Evolutionary conservation across 1,284 basidiomycete species (phyloP), one percentile per base, ranked within the genome.

Genomic region (Malassezia psittaci): DNA sequence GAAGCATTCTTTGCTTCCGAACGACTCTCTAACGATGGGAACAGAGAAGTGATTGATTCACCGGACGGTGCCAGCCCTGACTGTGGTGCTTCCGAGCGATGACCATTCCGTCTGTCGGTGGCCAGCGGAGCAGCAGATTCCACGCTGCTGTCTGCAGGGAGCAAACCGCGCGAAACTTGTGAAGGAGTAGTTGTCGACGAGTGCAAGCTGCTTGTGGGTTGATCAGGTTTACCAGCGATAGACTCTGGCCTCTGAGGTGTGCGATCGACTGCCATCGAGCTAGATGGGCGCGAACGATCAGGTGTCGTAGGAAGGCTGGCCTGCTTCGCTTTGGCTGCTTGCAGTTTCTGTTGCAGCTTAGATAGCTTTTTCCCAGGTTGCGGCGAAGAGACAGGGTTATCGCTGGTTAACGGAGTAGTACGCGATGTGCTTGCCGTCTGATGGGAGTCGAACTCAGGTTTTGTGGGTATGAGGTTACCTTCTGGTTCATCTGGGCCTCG

Each of bases 331-430:
- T 51, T 55, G 15, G 19, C 54, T 15, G 67, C 68, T 11, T 59
- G 63, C 74, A 80, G 77, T 50, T 78, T 79, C 60, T 79, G 79
- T 42, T 80, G 79, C 2, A 81, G 71, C 64, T 81, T 81, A 5
- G 79, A 79, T 1, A 79, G 68, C 5, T 78, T 78, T 65, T 79
- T 64, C 66, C 13, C 29, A 16, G 43, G 24, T 34, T 24, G 29
- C 13, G 29, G 21, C 21, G 41, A 12, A 5, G 41, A 19, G 2
- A 5, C 41, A 19, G 41, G 21, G 12, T 13, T 32, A 15, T 18
- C n/a, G n/a, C n/a, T 39, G 21, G 41, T 3, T 24, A 24, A 18
- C 3, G 40, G 40, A 2, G 40, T 12, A 2, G 11, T 24, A 24
- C 11, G 4, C n/a, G 40, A 3, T 10, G 40, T 10, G 8, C 3